Conservation (phyloP, 441 rosid genomes). For the Pelargonium fulgidum region DNA sequence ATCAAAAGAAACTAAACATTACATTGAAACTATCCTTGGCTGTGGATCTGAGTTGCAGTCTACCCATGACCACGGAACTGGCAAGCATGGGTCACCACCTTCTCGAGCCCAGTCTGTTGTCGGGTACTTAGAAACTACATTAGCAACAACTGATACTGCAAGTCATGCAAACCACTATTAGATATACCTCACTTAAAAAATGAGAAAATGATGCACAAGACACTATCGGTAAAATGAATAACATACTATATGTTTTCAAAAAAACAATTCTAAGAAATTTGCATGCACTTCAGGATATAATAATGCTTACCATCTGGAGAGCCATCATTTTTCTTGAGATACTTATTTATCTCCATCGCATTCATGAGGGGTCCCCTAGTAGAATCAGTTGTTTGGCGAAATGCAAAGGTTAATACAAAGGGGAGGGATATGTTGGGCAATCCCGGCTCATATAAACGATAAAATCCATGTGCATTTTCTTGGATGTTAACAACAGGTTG, state of each 20-base stretch:
- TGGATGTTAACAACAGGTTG: slow-evolving; percentile 71
- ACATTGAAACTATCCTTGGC: slow-evolving; percentile 62
- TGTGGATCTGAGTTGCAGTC: slow-evolving; percentile 56
- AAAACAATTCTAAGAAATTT: slow-evolving; percentile 6
- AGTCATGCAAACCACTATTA: slow-evolving; percentile 26
- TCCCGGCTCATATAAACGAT: slow-evolving; percentile 83
- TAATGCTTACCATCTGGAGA: slow-evolving; percentile 62
- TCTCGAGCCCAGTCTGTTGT: slow-evolving; percentile 80
- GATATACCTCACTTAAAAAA: neutral
- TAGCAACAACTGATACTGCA: slow-evolving; percentile 55
- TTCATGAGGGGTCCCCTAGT: slow-evolving; percentile 83
- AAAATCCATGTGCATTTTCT: slow-evolving; percentile 79
- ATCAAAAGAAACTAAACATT: slow-evolving; percentile 28
- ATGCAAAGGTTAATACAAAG: slow-evolving; percentile 70
- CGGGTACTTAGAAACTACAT: slow-evolving; percentile 41
- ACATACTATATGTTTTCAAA: slow-evolving; percentile 1
- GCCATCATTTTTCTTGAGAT: slow-evolving; percentile 66
- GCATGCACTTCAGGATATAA: slow-evolving; percentile 11
- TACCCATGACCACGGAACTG: slow-evolving; percentile 95
- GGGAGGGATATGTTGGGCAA: slow-evolving; percentile 66
- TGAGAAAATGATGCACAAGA: slow-evolving; percentile 5
- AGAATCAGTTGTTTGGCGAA: slow-evolving; percentile 78
- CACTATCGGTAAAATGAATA: neutral
- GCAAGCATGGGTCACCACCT: slow-evolving; percentile 96
- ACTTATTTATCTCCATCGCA: slow-evolving; percentile 83